phyloP scores from a whole-genome alignment of 2,329 filamentous ascomycete species.

The Nigrospora oryzae region DNA sequence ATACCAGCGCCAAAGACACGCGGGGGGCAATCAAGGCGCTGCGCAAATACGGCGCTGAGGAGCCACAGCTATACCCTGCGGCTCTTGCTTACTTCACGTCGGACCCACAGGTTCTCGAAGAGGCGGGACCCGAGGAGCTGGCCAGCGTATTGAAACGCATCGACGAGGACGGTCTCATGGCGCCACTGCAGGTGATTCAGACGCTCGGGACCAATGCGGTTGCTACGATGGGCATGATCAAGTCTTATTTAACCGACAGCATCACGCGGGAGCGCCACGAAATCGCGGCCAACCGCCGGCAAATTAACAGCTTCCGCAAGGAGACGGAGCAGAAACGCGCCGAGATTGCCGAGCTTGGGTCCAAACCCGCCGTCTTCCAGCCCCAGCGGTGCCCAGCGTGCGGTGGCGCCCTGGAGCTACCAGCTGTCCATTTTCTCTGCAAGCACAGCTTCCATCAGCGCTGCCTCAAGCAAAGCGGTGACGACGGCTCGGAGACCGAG shows the following conservation, averaged over 20 bases:
- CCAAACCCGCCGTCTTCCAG: slow-evolving; percentile 83
- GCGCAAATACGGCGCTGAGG: slow-evolving; percentile 82
- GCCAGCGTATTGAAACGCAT: slow-evolving; percentile 75
- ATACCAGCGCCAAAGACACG: slow-evolving; percentile 87
- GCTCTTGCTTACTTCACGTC: slow-evolving; percentile 92
- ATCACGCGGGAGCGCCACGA: slow-evolving; percentile 84
- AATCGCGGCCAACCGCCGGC: slow-evolving; percentile 69
- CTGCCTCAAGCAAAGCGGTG: slow-evolving; percentile 57
- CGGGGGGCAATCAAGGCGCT: slow-evolving; percentile 82
- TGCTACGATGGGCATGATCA: slow-evolving; percentile 96
- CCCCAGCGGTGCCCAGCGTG: slow-evolving; percentile 83
- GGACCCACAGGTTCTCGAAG: slow-evolving; percentile 68
- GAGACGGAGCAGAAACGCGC: slow-evolving; percentile 74
- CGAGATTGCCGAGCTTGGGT: slow-evolving; percentile 69
- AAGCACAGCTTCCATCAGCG: slow-evolving; percentile 95
- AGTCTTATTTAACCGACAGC: slow-evolving; percentile 80
- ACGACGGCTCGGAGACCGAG: slow-evolving; percentile 54
- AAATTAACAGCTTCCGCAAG: slow-evolving; percentile 73
- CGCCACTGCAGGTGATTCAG: slow-evolving; percentile 92
- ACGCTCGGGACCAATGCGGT: slow-evolving; percentile 63
- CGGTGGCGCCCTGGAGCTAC: slow-evolving; percentile 69
- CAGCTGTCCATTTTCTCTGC: slow-evolving; percentile 91
- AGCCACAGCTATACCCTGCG: slow-evolving; percentile 86
- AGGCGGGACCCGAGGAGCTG: slow-evolving; percentile 77
- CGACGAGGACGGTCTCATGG: slow-evolving; percentile 85